Evolutionary conservation across 73 alveolate species (phyloP).

Genomic region (Paramecium biaurelia): DNA sequence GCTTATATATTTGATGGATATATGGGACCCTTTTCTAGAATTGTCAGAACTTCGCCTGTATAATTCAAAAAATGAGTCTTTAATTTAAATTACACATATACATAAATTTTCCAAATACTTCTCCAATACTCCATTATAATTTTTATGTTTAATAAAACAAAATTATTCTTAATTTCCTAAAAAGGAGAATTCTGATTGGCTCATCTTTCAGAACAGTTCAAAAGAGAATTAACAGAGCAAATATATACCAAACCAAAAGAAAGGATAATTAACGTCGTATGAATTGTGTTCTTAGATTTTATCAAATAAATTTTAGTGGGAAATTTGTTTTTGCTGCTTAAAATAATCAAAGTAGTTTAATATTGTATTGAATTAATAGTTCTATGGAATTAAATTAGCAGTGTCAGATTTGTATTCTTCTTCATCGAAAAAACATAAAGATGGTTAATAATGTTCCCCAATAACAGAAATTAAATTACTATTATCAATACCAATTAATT

Average conservation of each 20-base stretch:
- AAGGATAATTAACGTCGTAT: no score
- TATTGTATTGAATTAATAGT: neutral
- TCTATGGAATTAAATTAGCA: no score
- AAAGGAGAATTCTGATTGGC: neutral
- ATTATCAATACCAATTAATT: no score
- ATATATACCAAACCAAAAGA: no score
- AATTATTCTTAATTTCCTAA: neutral
- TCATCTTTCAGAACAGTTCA: neutral
- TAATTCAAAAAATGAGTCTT: neutral
- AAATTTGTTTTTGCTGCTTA: neutral
- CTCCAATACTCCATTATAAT: neutral
- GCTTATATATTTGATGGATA: conserved; percentile 67
- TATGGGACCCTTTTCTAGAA: conserved; percentile 65
- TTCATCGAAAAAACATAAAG: no score
- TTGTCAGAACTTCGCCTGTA: neutral
- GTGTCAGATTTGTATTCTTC: no score
- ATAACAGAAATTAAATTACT: no score
- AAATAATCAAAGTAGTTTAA: neutral
- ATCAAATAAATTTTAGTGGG: neutral
- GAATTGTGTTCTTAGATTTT: no score
- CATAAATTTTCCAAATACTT: neutral
- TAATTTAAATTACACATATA: neutral
- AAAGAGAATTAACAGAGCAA: no score
- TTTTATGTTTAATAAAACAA: neutral
- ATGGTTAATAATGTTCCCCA: no score